phyloP scores from a whole-genome alignment of 2,329 filamentous ascomycete genomes.

The Ceratocystis colombiana region DNA sequence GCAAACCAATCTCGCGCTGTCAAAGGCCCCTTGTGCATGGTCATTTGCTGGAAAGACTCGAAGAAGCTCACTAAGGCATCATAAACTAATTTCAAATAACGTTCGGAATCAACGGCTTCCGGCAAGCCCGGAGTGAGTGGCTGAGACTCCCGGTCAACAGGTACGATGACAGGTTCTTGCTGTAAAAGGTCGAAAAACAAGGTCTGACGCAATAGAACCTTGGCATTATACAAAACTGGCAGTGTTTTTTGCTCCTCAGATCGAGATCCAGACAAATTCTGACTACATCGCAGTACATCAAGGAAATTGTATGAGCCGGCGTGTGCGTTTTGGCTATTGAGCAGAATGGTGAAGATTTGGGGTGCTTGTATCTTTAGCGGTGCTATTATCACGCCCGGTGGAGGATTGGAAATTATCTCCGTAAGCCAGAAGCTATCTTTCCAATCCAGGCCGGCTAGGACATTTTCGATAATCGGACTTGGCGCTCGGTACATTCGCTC shows the following conservation, averaged over 20 bases:
- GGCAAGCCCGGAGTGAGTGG: conserved; percentile 28
- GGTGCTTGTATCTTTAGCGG: conserved; percentile 38
- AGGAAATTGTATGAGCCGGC: conserved; percentile 44
- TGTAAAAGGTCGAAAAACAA: conserved; percentile 46
- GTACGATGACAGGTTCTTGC: conserved; percentile 35
- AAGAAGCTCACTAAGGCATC: conserved; percentile 45
- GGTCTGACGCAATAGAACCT: conserved; percentile 46
- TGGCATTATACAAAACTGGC: conserved; percentile 45
- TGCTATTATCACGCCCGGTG: conserved; percentile 20
- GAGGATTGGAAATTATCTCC: conserved; percentile 7
- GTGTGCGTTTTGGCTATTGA: conserved; percentile 43
- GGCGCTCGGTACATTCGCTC: conserved; percentile 39
- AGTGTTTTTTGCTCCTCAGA: conserved; percentile 41
- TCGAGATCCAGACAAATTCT: conserved; percentile 40
- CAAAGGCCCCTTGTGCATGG: conserved; percentile 34
- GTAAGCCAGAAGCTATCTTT: conserved; percentile 48
- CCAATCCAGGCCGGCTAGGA: conserved; percentile 42
- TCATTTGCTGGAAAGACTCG: conserved; percentile 42
- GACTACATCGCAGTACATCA: conserved; percentile 43
- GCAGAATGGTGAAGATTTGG: conserved; percentile 42
- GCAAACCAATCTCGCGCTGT: conserved; percentile 42
- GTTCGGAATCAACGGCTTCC: conserved; percentile 40
- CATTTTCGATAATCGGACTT: conserved; percentile 36
- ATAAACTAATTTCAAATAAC: conserved; percentile 41
- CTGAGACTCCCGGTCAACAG: conserved; percentile 33